phyloP scores from a whole-genome alignment of 345 rosid species.

The Rubroshorea leprosula region DNA sequence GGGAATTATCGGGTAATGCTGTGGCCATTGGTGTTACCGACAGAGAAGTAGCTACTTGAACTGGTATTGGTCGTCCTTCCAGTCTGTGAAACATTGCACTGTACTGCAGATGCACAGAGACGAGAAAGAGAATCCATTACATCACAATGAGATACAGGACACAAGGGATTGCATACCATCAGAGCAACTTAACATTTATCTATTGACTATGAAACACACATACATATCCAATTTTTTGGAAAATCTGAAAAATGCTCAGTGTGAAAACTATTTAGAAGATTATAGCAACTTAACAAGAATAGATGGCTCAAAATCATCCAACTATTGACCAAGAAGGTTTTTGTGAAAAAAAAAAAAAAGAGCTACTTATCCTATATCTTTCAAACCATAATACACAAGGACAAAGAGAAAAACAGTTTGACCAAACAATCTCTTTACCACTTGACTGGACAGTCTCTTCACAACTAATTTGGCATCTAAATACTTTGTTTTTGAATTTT shows the following conservation, averaged over 20 bases:
- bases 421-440: too few relatives aligned
- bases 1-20: conserved; percentile 30
- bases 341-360: too few relatives aligned
- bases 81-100: conserved; percentile 38
- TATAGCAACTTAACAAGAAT: neutral
- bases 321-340: neutral
- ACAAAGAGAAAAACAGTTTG: neutral
- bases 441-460: neutral
- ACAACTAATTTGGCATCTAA: conserved; percentile 7
- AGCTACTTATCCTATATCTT: neutral
- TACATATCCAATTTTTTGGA: neutral
- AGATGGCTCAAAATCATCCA: neutral
- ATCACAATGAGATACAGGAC: neutral
- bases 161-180: neutral
- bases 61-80: conserved; percentile 34
- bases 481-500: neutral
- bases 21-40: conserved; percentile 29
- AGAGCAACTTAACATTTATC: neutral
- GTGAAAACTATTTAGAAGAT: neutral
- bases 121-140: conserved; percentile 3
- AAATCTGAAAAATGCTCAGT: neutral
- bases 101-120: conserved; percentile 36
- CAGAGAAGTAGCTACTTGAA: conserved; percentile 36
- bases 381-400: neutral
- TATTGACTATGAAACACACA: too few relatives aligned